Conservation (phyloP, 768 basidiomycete species). For the Cantharellus anzutake region DNA sequence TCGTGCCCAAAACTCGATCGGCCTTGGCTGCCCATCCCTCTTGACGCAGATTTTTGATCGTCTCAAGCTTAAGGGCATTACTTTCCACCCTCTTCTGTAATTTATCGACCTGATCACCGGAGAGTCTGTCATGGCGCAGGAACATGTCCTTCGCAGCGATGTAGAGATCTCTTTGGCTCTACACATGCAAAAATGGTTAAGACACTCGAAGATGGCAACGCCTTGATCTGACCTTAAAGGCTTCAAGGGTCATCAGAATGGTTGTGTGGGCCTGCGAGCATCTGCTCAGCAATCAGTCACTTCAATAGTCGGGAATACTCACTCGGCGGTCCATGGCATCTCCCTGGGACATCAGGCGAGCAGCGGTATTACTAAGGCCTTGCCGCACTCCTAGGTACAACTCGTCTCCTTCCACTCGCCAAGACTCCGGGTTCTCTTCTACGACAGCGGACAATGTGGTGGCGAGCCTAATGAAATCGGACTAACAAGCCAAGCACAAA, state of each 20-base stretch:
- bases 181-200: conserved; percentile 9
- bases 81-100: conserved; percentile 72
- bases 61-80: conserved; percentile 58
- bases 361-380: conserved; percentile 48
- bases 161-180: conserved; percentile 73
- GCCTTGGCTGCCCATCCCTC: conserved; percentile 77
- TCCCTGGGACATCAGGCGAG: conserved; percentile 48
- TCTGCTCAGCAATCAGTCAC: neutral
- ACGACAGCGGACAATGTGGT: conserved; percentile 62
- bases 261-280: conserved; percentile 35
- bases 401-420: conserved; percentile 70
- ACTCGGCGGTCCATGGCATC: conserved; percentile 60
- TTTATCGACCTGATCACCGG: conserved; percentile 72
- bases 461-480: conserved; percentile 65
- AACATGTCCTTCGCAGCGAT: conserved; percentile 75
- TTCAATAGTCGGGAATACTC: conserved; percentile 11
- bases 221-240: conserved; percentile 41
- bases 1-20: conserved; percentile 46
- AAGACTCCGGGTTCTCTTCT: conserved; percentile 64
- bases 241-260: conserved; percentile 51
- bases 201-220: neutral
- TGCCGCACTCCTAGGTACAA: conserved; percentile 57
- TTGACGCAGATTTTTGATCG: conserved; percentile 45
- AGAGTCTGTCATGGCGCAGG: conserved; percentile 71
- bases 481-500: conserved; percentile 27